Evolutionary conservation across 495 filamentous ascomycete species (phyloP).

Genomic region (Podospora fimiseda): DNA sequence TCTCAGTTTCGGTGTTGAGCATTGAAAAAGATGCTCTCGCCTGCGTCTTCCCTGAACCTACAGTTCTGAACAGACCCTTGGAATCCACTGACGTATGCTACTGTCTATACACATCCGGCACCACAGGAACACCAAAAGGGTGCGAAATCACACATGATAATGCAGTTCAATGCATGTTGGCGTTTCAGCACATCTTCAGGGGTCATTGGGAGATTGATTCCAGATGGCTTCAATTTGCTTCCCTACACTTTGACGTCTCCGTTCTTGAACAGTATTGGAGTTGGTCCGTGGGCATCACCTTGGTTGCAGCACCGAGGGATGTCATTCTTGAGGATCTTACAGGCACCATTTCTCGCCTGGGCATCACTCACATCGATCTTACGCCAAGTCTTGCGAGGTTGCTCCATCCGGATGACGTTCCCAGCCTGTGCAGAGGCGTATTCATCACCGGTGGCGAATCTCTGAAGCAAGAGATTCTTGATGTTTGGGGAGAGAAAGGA

Average conservation of each 20-base stretch:
- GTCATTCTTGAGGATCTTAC: slow-evolving; percentile 71
- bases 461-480: slow-evolving; percentile 65
- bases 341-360: slow-evolving; percentile 57
- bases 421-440: slow-evolving; percentile 59
- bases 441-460: slow-evolving; percentile 74
- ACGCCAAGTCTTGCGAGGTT: slow-evolving; percentile 61
- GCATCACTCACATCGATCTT: slow-evolving; percentile 82
- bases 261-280: slow-evolving; percentile 86
- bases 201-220: slow-evolving; percentile 63
- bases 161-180: slow-evolving; percentile 66
- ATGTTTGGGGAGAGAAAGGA: slow-evolving; percentile 56
- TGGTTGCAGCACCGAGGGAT: slow-evolving; percentile 71
- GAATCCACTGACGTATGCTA: slow-evolving; percentile 53
- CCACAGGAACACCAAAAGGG: slow-evolving; percentile 73
- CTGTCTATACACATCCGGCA: slow-evolving; percentile 78
- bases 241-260: slow-evolving; percentile 83
- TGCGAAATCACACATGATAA: slow-evolving; percentile 70
- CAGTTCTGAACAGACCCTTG: slow-evolving; percentile 18
- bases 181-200: slow-evolving; percentile 62
- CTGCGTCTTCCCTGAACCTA: slow-evolving; percentile 14
- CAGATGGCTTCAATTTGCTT: slow-evolving; percentile 80
- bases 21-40: slow-evolving; percentile 33
- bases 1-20: slow-evolving; percentile 30
- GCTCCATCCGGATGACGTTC: slow-evolving; percentile 60
- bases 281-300: slow-evolving; percentile 76